Percentiles rank a stretch among this genome's conserved stretches.
Evolutionary conservation across 495 filamentous ascomycete species (phyloP).

Genomic region (Aeminium ludgeri): DNA sequence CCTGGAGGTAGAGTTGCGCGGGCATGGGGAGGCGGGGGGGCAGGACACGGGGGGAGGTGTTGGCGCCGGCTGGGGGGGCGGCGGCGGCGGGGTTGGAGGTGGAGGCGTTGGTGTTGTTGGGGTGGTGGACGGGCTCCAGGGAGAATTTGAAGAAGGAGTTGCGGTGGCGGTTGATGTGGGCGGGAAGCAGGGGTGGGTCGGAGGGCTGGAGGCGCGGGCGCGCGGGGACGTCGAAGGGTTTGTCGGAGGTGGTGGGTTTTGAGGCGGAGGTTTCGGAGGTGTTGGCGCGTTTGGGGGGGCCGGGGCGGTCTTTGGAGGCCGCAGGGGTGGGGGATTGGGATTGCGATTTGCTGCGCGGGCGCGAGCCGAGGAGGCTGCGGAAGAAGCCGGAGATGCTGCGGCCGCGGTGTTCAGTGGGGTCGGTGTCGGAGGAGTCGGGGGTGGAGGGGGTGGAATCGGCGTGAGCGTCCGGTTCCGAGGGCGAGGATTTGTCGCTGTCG

Average conservation of each 20-base stretch:
- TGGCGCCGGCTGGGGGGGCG: too few relatives aligned
- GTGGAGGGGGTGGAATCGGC: conserved; percentile 12
- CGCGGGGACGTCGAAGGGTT: too few relatives aligned
- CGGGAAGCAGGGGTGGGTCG: background rate
- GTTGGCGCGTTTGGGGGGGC: too few relatives aligned
- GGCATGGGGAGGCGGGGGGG: conserved; percentile 62
- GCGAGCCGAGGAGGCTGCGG: conserved; percentile 10
- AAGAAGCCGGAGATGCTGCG: conserved; percentile 12
- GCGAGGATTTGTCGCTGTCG: conserved; percentile 6
- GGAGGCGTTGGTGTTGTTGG: conserved; percentile 32
- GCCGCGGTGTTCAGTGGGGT: background rate
- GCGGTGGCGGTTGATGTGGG: conserved; percentile 28
- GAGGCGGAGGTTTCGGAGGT: background rate
- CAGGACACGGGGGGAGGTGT: conserved; percentile 47
- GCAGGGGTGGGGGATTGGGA: conserved; percentile 2
- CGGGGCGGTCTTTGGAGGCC: conserved; percentile 3
- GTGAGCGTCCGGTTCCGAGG: conserved; percentile 10
- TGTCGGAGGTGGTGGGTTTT: too few relatives aligned
- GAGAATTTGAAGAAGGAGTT: conserved; percentile 63
- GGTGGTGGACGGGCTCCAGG: conserved; percentile 53
- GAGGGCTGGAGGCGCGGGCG: too few relatives aligned
- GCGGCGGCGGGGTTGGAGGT: too few relatives aligned
- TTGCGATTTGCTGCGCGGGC: conserved; percentile 5
- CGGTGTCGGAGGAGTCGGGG: conserved; percentile 9
- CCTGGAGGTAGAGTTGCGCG: conserved; percentile 41